phyloP scores from a whole-genome alignment of 2,329 filamentous ascomycete genomes.

The Triangularia setosa region DNA sequence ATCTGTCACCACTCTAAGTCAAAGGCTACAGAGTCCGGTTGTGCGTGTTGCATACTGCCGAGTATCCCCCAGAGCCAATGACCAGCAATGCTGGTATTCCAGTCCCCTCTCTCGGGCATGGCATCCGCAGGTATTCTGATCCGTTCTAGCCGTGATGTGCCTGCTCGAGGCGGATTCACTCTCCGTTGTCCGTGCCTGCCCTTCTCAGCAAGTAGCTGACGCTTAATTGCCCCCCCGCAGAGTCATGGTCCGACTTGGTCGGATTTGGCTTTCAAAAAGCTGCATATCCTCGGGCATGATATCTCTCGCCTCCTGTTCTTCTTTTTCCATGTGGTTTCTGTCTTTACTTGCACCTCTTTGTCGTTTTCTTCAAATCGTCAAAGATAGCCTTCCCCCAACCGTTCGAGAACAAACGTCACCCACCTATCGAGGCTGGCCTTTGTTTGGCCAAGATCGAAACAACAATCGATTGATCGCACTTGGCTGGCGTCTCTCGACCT shows the following conservation, averaged over 20 bases:
- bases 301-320: background rate
- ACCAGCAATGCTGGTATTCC: background rate
- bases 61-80: background rate
- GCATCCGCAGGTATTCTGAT: background rate
- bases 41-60: background rate
- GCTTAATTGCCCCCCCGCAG: conserved; percentile 4
- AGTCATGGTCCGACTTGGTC: conserved; percentile 1
- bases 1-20: background rate
- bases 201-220: background rate
- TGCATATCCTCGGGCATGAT: background rate
- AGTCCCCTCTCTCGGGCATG: background rate
- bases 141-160: conserved; percentile 3
- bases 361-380: background rate
- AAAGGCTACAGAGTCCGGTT: background rate
- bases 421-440: conserved; percentile 9
- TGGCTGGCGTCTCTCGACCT: conserved; percentile 18
- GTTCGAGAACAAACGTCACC: background rate
- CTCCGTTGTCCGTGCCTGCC: background rate
- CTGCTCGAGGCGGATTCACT: background rate
- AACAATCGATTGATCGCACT: conserved; percentile 20
- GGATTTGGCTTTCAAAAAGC: conserved; percentile 1
- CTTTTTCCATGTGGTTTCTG: conserved; percentile 2
- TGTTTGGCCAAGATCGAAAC: conserved; percentile 18
- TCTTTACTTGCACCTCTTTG: background rate
- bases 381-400: background rate